Evolutionary conservation across 352 stramenopile genomes (phyloP).

Genomic region (Phytopythium vexans): DNA sequence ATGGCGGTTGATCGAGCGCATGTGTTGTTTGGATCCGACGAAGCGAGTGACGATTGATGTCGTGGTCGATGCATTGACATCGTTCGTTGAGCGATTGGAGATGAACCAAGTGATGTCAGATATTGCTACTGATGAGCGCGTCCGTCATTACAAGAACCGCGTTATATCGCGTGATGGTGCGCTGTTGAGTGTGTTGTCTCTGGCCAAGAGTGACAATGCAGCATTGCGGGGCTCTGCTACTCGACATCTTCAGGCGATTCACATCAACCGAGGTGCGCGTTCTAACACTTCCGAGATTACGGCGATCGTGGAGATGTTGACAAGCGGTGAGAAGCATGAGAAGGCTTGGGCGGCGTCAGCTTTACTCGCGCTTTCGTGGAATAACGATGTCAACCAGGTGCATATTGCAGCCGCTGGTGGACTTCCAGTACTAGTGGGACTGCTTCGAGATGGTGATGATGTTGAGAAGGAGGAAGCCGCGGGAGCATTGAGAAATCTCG

Average conservation of each 20-base stretch:
- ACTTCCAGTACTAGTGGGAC: not conserved
- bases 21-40: slow-evolving; percentile 28
- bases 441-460: not conserved
- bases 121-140: not conserved
- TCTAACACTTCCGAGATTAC: not conserved
- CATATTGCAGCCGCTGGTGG: not conserved
- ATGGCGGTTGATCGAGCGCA: slow-evolving; percentile 24
- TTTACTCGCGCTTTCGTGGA: not conserved
- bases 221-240: not conserved
- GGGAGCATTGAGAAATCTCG: not conserved
- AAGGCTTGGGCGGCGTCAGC: not conserved
- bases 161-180: not conserved
- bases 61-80: slow-evolving; percentile 20
- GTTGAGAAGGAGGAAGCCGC: no score
- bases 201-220: not conserved
- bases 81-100: slow-evolving; percentile 11
- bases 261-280: not conserved
- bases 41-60: slow-evolving; percentile 24
- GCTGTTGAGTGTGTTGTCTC: not conserved
- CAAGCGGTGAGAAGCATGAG: not conserved
- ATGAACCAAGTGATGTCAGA: not conserved
- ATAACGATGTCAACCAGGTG: not conserved
- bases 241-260: not conserved
- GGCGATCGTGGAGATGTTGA: not conserved
- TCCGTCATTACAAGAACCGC: not conserved